A percentile compares a stretch with the other conserved stretches of the same genome.
Conservation (phyloP, 1,139 yeast genomes). For the Sugiyamaella novakii region DNA sequence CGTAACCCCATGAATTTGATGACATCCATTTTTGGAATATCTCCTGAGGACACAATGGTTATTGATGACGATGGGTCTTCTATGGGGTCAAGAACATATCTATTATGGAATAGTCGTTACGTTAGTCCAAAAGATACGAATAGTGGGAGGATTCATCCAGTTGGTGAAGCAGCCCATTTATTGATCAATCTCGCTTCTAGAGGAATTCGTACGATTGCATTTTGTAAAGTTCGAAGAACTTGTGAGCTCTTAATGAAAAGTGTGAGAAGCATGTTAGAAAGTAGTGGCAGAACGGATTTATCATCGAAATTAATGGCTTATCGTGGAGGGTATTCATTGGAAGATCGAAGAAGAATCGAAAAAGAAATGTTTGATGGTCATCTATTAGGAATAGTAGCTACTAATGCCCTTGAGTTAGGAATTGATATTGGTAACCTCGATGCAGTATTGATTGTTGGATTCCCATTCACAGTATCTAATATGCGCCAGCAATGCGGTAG, state of each 20-base stretch:
- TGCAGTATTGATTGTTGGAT: constrained; percentile 89
- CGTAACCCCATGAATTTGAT: constrained; percentile 71
- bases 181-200: constrained; percentile 63
- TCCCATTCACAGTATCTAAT: constrained; percentile 82
- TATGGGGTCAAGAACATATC: constrained; percentile 67
- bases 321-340: constrained; percentile 89
- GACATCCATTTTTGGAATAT: constrained; percentile 70
- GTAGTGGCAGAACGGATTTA: constrained; percentile 34
- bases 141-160: constrained; percentile 67
- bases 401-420: constrained; percentile 93
- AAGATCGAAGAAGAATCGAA: constrained; percentile 85
- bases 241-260: constrained; percentile 90
- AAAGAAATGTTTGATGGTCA: constrained; percentile 86
- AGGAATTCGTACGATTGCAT: constrained; percentile 80
- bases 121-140: constrained; percentile 60
- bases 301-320: constrained; percentile 83
- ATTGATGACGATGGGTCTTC: constrained; percentile 86
- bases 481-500: constrained; percentile 96
- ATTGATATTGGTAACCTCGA: constrained; percentile 92
- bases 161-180: constrained; percentile 74
- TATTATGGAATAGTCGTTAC: constrained; percentile 83
- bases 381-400: constrained; percentile 83
- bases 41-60: constrained; percentile 45
- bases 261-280: constrained; percentile 55
- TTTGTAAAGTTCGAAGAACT: constrained; percentile 81